Percentiles rank a stretch among this genome's conserved stretches.
Evolutionary conservation across 2,329 filamentous ascomycete species (phyloP).

Genomic region (Penicillium olsonii): DNA sequence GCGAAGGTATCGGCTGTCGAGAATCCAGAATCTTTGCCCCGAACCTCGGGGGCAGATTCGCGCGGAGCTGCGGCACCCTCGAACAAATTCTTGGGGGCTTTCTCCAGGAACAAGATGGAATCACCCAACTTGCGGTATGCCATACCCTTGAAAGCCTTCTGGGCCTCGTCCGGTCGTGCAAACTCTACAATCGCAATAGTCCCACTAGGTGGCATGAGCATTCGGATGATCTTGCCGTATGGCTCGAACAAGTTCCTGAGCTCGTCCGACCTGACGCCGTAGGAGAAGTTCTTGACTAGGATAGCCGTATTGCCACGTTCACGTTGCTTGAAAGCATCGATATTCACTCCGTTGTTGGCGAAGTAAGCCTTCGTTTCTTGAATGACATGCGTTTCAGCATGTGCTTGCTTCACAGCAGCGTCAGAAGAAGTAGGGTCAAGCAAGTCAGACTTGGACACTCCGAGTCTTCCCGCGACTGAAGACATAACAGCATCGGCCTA

Average conservation of each 20-base stretch:
- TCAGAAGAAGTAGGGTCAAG: conserved; percentile 95
- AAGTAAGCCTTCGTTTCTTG: conserved; percentile 96
- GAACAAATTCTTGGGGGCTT: conserved; percentile 84
- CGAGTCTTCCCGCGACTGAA: conserved; percentile 81
- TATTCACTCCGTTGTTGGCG: conserved; percentile 79
- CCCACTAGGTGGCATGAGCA: conserved; percentile 89
- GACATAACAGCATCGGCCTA: conserved; percentile 82
- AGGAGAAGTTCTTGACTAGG: conserved; percentile 92
- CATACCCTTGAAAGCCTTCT: conserved; percentile 78
- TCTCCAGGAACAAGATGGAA: conserved; percentile 89
- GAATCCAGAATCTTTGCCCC: conserved; percentile 42
- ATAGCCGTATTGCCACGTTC: conserved; percentile 85
- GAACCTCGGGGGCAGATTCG: conserved; percentile 30
- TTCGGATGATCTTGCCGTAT: conserved; percentile 75
- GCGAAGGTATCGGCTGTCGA: conserved; percentile 46
- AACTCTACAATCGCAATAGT: conserved; percentile 95
- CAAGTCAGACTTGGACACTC: conserved; percentile 86
- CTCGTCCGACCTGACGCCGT: conserved; percentile 76
- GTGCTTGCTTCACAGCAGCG: conserved; percentile 92
- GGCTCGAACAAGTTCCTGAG: conserved; percentile 80
- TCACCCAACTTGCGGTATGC: conserved; percentile 91
- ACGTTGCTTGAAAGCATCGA: conserved; percentile 84
- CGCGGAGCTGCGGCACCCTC: conserved; percentile 38
- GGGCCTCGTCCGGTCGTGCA: conserved; percentile 73
- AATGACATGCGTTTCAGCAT: conserved; percentile 93